Conservation (phyloP, 1,139 yeast genomes). For the Geotrichum candidum region DNA sequence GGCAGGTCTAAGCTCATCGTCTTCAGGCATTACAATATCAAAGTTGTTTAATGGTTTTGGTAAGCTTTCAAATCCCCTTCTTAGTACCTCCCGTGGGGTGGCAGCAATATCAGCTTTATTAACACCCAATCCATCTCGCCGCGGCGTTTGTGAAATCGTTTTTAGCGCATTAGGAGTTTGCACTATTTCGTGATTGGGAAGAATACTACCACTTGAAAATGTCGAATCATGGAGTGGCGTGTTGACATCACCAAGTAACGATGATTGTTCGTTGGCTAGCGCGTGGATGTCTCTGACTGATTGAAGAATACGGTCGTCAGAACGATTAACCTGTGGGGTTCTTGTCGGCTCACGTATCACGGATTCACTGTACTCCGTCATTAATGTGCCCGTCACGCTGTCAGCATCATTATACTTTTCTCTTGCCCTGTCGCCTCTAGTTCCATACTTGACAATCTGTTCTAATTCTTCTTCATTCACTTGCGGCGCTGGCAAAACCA, state of each 20-base stretch:
- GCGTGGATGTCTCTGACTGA: constrained; percentile 30
- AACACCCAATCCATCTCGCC: constrained; percentile 26
- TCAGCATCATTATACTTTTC: constrained; percentile 23
- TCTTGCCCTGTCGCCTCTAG: constrained; percentile 24
- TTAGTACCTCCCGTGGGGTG: constrained; percentile 23
- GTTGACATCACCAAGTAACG: constrained; percentile 29
- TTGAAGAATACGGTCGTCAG: constrained; percentile 26
- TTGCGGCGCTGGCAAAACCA: constrained; percentile 51
- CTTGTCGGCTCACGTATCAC: constrained; percentile 16
- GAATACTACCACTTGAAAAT: constrained; percentile 15
- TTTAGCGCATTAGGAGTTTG: constrained; percentile 23
- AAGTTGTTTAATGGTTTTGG: constrained; percentile 58
- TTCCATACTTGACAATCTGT: constrained; percentile 31
- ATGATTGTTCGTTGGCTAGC: constrained; percentile 29
- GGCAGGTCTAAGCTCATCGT: constrained; percentile 22
- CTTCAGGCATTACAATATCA: constrained; percentile 43
- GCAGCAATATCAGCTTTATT: constrained; percentile 20
- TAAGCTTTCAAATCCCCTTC: constrained; percentile 37
- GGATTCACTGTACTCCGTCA: constrained; percentile 18
- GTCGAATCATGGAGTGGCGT: constrained; percentile 23
- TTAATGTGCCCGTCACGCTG: constrained; percentile 23
- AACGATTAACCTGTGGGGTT: constrained; percentile 19
- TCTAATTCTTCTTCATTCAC: constrained; percentile 36
- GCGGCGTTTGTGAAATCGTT: constrained; percentile 17
- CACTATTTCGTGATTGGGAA: constrained; percentile 1